Base-by-base conservation (phyloP, 306 rosid species). In the Corylus americana region DNA sequence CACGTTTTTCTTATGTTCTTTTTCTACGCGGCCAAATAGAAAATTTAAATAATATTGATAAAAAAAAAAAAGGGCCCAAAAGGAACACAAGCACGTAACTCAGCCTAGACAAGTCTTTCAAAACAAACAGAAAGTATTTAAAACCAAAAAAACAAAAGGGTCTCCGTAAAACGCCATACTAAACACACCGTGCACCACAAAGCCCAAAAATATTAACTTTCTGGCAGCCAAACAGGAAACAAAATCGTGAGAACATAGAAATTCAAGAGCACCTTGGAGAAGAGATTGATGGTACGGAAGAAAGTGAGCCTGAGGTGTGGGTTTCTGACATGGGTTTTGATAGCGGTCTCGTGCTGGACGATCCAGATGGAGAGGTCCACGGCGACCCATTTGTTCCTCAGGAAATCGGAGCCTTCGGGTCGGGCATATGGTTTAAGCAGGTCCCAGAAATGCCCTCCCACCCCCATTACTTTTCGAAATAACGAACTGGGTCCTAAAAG, bases 301-400 rank as follows among this genome's bases (percentile, higher is more conserved):
- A 92, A 95, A 12, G 87, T 88, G 76, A 95, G 91, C 71, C 97
- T 87, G 11, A 92, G 83, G 69, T 92, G 93, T 9, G 98, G 98
- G 22, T 88, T 91, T 4, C 86, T 85, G 14, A 85, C 94, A 78
- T 72, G 59, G 64, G 71, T 39, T 76, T 87, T 91, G 54, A 95
- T 74, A 4, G 97, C 98, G 78, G 86, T 90, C 82, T 87, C 90
- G 55, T 91, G 98, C 84, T 90, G 94, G 25, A 95, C 92, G 70
- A 95, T 91, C 98, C 98, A 95, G 79, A 87, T 88, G 17, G 98
- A 91, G 31, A 95, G 95, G 83, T 95, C 98, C 49, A 95, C 89
- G 55, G 97, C 98, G 51, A 95, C 94, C 57, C 98, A 97, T 87
- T 95, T 95, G 94, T 95, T 84, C 78, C 94, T 89, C 79, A 92